A percentile compares a stretch with the other conserved stretches of the same genome.
Evolutionary conservation across 371 early-diverging fungal genomes (phyloP).

Genomic region (Mortierella sp.): DNA sequence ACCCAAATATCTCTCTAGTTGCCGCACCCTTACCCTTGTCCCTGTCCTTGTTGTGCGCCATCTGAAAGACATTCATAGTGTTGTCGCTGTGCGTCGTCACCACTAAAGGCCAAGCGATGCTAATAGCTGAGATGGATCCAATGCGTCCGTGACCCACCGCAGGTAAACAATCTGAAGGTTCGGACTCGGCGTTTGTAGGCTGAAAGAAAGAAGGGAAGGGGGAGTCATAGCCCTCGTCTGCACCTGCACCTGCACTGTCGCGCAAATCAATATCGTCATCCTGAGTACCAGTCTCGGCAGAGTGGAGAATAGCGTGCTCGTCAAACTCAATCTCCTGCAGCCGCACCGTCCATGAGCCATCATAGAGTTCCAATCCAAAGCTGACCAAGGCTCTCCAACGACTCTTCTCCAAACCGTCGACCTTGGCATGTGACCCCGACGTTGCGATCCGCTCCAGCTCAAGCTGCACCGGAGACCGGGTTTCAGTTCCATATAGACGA

Average conservation of each 20-base stretch:
- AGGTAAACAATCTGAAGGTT: neutral
- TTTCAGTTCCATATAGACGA: constrained; percentile 30
- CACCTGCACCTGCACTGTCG: neutral
- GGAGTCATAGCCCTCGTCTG: neutral
- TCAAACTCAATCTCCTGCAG: constrained; percentile 47
- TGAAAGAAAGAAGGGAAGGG: neutral
- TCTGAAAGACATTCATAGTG: constrained; percentile 51
- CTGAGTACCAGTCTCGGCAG: constrained; percentile 24
- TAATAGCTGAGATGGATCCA: constrained; percentile 30
- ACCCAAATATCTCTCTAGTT: neutral
- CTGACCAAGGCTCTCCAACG: constrained; percentile 26
- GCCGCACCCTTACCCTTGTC: neutral
- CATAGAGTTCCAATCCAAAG: constrained; percentile 39
- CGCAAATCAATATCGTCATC: neutral
- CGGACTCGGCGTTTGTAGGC: neutral
- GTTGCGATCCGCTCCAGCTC: constrained; percentile 11
- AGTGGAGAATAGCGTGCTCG: constrained; percentile 19
- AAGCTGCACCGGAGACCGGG: constrained; percentile 32
- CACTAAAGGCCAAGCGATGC: constrained; percentile 41
- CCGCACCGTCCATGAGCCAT: constrained; percentile 48
- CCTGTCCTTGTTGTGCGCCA: constrained; percentile 10
- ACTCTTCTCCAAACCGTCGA: neutral
- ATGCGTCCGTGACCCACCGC: constrained; percentile 20
- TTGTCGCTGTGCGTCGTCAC: constrained; percentile 50
- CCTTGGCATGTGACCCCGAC: too few relatives aligned